phyloP scores from a whole-genome alignment of 2,329 filamentous ascomycete species.

The Aspergillus floridensis region DNA sequence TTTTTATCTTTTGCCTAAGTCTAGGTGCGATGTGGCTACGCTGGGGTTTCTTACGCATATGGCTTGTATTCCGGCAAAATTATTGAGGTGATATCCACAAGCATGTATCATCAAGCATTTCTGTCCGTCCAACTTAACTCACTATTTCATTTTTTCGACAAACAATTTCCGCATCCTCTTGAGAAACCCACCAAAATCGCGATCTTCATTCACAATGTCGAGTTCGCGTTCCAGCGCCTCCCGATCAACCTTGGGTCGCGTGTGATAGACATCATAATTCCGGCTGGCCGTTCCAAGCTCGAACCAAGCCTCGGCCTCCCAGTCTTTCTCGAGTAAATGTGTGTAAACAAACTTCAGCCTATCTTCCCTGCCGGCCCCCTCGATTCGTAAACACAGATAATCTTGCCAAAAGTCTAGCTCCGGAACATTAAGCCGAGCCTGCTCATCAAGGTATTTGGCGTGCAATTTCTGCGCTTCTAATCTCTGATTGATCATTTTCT shows the following conservation, averaged over 20 bases:
- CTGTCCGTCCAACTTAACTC: constrained; percentile 4
- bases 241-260: constrained; percentile 64
- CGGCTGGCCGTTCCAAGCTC: constrained; percentile 77
- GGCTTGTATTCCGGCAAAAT: background rate
- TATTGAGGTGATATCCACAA: background rate
- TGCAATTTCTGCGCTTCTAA: constrained; percentile 47
- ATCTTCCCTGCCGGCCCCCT: constrained; percentile 81
- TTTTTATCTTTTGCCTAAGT: background rate
- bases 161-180: constrained; percentile 64
- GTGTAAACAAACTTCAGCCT: constrained; percentile 86
- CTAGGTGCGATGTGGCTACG: background rate
- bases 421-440: constrained; percentile 83
- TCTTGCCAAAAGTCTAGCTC: constrained; percentile 96
- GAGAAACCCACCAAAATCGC: constrained; percentile 59
- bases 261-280: constrained; percentile 81
- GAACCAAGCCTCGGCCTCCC: constrained; percentile 89
- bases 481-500: constrained; percentile 46
- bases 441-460: constrained; percentile 72
- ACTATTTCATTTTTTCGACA: constrained; percentile 52
- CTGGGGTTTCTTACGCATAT: background rate
- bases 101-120: constrained; percentile 9
- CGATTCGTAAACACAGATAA: constrained; percentile 82
- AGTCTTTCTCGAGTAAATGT: constrained; percentile 80
- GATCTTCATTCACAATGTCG: constrained; percentile 58
- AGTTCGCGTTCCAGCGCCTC: constrained; percentile 55